phyloP scores from a whole-genome alignment of 78 protist species.

The Protostelium mycophagum region DNA sequence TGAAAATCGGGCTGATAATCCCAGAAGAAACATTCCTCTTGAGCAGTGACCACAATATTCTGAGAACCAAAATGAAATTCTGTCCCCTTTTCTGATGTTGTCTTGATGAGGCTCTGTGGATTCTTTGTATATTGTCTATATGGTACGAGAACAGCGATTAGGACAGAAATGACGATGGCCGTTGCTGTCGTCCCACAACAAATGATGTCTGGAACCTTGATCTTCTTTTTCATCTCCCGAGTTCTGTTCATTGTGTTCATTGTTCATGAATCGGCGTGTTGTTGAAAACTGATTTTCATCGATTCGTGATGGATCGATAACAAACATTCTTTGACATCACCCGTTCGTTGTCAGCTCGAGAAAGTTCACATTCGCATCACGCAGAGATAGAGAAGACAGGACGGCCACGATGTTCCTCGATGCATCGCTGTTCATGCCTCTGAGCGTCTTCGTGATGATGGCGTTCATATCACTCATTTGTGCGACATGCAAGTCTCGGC shows the following conservation, averaged over 20 bases:
- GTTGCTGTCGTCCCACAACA: not conserved
- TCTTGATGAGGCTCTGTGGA: not conserved
- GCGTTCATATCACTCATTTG: not conserved
- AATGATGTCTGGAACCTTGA: not conserved
- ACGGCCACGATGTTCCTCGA: not conserved
- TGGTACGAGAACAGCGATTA: not conserved
- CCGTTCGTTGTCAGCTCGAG: too few relatives aligned
- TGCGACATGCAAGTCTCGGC: not conserved
- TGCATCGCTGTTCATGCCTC: not conserved
- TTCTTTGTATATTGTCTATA: not conserved
- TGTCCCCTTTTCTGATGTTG: not conserved
- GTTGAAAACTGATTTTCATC: not conserved
- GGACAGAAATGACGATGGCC: not conserved
- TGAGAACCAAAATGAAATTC: too few relatives aligned
- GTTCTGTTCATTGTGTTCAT: not conserved
- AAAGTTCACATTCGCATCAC: too few relatives aligned
- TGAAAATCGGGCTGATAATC: not conserved
- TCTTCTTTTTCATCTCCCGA: not conserved
- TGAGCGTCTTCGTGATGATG: not conserved
- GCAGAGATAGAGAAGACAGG: too few relatives aligned
- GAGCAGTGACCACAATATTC: not conserved
- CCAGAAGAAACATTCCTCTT: not conserved
- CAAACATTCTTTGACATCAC: too few relatives aligned
- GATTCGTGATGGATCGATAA: not conserved
- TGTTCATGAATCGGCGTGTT: not conserved